Conservation (phyloP, 2,329 filamentous ascomycete genomes). For the Penicillium glabrum region DNA sequence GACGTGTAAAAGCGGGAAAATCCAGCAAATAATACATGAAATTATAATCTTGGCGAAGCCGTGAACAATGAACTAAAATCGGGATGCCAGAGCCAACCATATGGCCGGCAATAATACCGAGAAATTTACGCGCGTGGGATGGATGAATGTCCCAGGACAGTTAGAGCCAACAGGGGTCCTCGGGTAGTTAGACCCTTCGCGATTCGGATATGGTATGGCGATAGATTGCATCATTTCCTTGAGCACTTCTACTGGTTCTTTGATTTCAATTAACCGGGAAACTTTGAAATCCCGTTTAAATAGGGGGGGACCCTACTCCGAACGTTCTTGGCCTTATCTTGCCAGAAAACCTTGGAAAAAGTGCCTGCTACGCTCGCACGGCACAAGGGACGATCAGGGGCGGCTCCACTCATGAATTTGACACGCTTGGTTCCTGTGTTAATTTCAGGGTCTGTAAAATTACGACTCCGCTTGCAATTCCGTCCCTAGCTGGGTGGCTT, state of each 20-base stretch:
- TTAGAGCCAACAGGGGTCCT: not conserved
- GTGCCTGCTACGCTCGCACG: not conserved
- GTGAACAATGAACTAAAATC: not conserved
- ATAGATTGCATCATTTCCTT: constrained; percentile 8
- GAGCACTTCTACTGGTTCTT: not conserved
- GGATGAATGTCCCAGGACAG: not conserved
- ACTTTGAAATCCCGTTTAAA: not conserved
- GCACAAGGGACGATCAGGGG: constrained; percentile 13
- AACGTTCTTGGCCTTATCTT: not conserved
- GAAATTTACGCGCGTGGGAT: not conserved
- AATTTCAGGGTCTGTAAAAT: constrained; percentile 16
- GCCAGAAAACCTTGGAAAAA: too few species aligned
- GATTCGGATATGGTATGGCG: constrained; percentile 4
- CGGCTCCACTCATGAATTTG: constrained; percentile 9
- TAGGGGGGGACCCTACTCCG: not conserved
- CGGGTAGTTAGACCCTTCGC: not conserved
- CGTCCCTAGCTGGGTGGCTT: not conserved
- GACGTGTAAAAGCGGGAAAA: not conserved
- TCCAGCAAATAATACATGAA: not conserved
- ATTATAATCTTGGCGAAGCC: not conserved
- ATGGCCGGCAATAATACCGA: not conserved
- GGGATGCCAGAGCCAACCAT: not conserved
- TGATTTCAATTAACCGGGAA: not conserved
- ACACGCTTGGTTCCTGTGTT: not conserved
- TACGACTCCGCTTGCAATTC: not conserved